phyloP scores from a whole-genome alignment of 2,329 filamentous ascomycete genomes.

The Penicillium verrucosum region DNA sequence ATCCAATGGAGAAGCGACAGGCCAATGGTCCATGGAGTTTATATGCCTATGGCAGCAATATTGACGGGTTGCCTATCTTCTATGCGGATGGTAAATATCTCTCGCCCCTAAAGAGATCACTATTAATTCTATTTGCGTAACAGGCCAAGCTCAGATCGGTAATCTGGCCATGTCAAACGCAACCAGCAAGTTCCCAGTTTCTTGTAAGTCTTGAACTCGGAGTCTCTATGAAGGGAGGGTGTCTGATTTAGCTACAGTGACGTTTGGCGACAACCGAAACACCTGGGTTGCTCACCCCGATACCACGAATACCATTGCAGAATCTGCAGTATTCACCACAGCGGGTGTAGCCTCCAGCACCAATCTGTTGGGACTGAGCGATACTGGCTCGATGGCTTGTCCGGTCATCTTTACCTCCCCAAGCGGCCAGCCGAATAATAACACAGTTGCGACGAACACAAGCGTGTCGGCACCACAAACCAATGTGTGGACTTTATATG shows the following conservation, averaged over 20 bases:
- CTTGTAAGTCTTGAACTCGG: neutral
- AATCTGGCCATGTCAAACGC: slow-evolving; percentile 6
- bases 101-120: neutral
- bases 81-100: slow-evolving; percentile 1
- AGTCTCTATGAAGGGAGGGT: neutral
- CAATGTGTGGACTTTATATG: slow-evolving; percentile 7
- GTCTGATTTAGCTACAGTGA: neutral
- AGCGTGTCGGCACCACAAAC: neutral
- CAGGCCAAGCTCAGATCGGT: slow-evolving; percentile 8
- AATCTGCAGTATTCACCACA: neutral
- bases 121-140: neutral
- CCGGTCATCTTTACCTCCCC: neutral
- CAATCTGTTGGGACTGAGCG: neutral
- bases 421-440: neutral
- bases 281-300: neutral
- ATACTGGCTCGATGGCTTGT: neutral
- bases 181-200: slow-evolving; percentile 1
- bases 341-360: neutral
- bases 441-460: neutral
- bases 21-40: neutral
- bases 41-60: neutral
- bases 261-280: neutral
- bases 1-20: neutral
- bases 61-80: neutral
- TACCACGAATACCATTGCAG: neutral